These are phyloP conservation scores for Eutrema yunnanense DNA, from an alignment of 345 rosid species.

Conservation along the genomic window DNA sequence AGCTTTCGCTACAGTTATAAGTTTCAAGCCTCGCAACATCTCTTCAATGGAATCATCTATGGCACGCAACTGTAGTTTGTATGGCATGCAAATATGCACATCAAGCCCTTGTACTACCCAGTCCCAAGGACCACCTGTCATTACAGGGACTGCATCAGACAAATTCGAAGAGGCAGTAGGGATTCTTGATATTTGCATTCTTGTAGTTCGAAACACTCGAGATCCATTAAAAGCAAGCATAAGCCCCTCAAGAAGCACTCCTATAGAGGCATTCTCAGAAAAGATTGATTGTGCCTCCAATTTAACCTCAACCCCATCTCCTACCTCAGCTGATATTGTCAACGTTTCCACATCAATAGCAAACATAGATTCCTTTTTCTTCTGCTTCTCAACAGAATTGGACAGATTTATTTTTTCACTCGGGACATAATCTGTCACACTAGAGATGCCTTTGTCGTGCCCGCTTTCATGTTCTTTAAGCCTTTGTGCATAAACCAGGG, in stretches of 20 bases:
- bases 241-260: conserved; percentile 93
- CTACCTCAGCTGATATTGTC: conserved; percentile 71
- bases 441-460: conserved; percentile 31
- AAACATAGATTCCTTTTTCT: conserved; percentile 87
- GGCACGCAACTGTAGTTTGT: conserved; percentile 88
- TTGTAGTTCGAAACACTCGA: conserved; percentile 66
- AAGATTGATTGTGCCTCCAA: conserved; percentile 92
- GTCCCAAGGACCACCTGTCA: conserved; percentile 33
- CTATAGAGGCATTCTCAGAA: conserved; percentile 93
- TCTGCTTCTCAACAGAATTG: conserved; percentile 46
- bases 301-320: conserved; percentile 84
- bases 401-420: conserved; percentile 39
- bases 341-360: conserved; percentile 89
- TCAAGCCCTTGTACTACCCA: conserved; percentile 95
- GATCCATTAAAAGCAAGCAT: conserved; percentile 66
- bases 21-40: conserved; percentile 80
- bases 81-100: conserved; percentile 83
- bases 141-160: conserved; percentile 44
- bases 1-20: conserved; percentile 62
- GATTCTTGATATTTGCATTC: conserved; percentile 91
- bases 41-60: conserved; percentile 95
- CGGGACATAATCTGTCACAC: conserved; percentile 36
- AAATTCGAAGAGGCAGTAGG: conserved; percentile 54
- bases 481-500: conserved; percentile 52
- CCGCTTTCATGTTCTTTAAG: conserved; percentile 40